These are phyloP conservation scores for Aegilops bicornis DNA, from an alignment of 176 grass and related monocot genomes.

Conservation along the genomic window DNA sequence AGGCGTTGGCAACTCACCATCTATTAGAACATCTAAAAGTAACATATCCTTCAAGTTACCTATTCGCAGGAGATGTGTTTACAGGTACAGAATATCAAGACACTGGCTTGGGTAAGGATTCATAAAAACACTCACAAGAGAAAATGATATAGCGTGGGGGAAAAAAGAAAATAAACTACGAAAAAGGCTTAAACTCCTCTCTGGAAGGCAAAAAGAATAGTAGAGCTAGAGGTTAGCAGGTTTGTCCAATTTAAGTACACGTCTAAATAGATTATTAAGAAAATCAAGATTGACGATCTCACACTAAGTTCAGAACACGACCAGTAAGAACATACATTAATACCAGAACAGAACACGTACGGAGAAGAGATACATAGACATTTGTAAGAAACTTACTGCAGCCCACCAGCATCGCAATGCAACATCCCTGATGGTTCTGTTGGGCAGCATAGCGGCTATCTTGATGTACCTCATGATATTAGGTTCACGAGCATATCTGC, in stretches of 20 bases:
- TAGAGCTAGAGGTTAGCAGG: background rate
- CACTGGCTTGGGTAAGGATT: background rate
- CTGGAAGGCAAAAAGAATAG: background rate
- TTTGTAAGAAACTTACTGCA: conserved; percentile 59
- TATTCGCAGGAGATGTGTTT: background rate
- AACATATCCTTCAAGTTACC: background rate
- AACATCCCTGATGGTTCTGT: conserved; percentile 92
- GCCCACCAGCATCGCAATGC: conserved; percentile 81
- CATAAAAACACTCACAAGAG: background rate
- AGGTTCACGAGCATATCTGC: conserved; percentile 73
- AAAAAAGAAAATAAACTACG: background rate
- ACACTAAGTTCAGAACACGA: conserved; percentile 1
- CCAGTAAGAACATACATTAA: background rate
- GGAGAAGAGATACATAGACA: background rate
- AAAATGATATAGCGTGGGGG: background rate
- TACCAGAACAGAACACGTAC: background rate
- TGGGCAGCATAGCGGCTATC: conserved; percentile 85
- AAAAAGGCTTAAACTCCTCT: background rate
- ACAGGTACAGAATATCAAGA: background rate
- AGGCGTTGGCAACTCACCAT: background rate
- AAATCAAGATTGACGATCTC: background rate
- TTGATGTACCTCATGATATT: conserved; percentile 99
- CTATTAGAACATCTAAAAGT: background rate
- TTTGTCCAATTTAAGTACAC: background rate
- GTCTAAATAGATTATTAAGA: conserved; percentile 1